Evolutionary conservation across 345 rosid species (phyloP).

Genomic region (Pugionium dolabratum): DNA sequence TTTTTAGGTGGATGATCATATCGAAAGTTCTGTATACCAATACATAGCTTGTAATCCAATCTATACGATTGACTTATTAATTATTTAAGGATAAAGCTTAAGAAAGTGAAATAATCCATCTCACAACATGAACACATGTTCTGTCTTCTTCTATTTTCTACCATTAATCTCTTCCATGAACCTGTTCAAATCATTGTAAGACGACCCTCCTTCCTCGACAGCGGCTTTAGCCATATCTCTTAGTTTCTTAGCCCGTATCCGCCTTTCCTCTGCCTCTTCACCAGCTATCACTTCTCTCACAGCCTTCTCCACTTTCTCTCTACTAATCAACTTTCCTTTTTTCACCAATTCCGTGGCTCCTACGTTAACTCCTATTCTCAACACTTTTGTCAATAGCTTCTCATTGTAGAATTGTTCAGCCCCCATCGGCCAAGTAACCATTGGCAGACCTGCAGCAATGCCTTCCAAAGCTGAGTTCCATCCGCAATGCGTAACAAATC

Average conservation of each 20-base stretch:
- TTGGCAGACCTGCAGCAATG: slow-evolving; percentile 50
- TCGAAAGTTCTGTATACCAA: no score
- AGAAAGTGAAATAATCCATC: slow-evolving; percentile 20
- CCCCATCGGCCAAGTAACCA: slow-evolving; percentile 53
- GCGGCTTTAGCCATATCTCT: slow-evolving; percentile 39
- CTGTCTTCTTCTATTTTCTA: slow-evolving; percentile 14
- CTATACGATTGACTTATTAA: no score
- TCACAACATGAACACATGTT: slow-evolving; percentile 10
- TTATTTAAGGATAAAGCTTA: not conserved
- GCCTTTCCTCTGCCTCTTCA: slow-evolving; percentile 40
- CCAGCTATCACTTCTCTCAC: slow-evolving; percentile 42
- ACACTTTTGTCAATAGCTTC: slow-evolving; percentile 46
- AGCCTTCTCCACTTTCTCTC: slow-evolving; percentile 44
- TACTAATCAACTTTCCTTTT: slow-evolving; percentile 39
- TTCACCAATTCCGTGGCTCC: slow-evolving; percentile 44
- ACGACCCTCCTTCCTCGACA: slow-evolving; percentile 42
- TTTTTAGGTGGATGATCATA: no score
- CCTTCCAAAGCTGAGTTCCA: slow-evolving; percentile 66
- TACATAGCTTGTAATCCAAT: no score
- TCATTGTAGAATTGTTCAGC: slow-evolving; percentile 62
- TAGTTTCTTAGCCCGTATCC: slow-evolving; percentile 29
- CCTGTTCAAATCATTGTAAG: slow-evolving; percentile 38
- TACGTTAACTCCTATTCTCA: slow-evolving; percentile 45
- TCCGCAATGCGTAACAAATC: slow-evolving; percentile 61
- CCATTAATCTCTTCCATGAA: slow-evolving; percentile 31